These are phyloP conservation scores for Claviceps maximensis DNA, from an alignment of 2,329 filamentous ascomycete species.

Conservation along the genomic window DNA sequence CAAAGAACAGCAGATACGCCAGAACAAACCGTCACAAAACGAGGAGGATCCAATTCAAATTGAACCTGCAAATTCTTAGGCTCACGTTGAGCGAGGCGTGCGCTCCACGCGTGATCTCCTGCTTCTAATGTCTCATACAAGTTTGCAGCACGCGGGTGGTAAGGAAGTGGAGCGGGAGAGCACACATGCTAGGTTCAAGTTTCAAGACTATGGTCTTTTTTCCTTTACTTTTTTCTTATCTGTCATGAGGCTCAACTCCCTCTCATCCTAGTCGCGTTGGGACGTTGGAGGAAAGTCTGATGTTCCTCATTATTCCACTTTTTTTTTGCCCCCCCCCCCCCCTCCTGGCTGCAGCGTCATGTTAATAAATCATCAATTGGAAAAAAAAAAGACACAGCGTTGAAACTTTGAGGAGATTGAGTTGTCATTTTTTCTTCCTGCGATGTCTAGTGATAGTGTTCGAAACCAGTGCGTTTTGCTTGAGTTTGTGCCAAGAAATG, in stretches of 20 bases:
- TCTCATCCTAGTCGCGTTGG: conserved; percentile 7
- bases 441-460: not conserved
- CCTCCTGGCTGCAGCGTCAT: not conserved
- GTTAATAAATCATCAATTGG: not conserved
- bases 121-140: too few species aligned
- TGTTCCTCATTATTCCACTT: not conserved
- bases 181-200: not conserved
- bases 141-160: too few species aligned
- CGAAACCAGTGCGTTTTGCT: too few species aligned
- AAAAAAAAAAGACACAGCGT: not conserved
- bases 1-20: not conserved
- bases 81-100: not conserved
- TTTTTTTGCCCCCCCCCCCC: not conserved
- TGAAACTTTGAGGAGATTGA: too few species aligned
- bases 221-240: not conserved
- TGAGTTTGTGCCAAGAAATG: too few species aligned
- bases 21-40: not conserved
- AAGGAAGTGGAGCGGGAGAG: not conserved
- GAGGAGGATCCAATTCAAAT: not conserved
- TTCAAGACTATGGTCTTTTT: not conserved
- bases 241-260: not conserved
- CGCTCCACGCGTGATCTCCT: conserved; percentile 8
- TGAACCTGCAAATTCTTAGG: too few species aligned
- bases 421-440: not conserved
- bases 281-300: conserved; percentile 6